Conservation (phyloP, 2,329 filamentous ascomycete genomes). For the Fusarium citri region DNA sequence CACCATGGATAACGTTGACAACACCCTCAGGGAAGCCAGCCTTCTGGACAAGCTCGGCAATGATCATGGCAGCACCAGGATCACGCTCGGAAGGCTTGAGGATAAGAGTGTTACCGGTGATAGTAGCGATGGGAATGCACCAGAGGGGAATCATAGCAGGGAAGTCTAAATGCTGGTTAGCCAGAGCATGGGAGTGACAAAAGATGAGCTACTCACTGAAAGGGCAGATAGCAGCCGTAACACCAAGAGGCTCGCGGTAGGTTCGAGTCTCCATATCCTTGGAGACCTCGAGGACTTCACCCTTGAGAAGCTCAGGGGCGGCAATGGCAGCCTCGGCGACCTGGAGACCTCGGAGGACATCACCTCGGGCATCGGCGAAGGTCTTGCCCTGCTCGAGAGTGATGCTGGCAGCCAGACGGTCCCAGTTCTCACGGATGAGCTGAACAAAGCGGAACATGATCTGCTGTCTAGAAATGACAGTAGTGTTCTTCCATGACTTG, state of each 20-base stretch:
- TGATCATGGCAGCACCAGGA: constrained; percentile 85
- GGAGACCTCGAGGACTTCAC: constrained; percentile 84
- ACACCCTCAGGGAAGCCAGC: constrained; percentile 86
- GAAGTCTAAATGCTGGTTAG: constrained; percentile 71
- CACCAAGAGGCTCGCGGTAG: constrained; percentile 84
- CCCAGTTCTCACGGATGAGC: constrained; percentile 86
- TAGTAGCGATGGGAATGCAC: constrained; percentile 86
- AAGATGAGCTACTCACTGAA: constrained; percentile 72
- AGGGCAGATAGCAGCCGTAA: constrained; percentile 86
- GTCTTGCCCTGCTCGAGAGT: constrained; percentile 92
- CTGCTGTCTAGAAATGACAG: constrained; percentile 79
- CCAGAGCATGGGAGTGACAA: not conserved
- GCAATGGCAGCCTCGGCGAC: constrained; percentile 86
- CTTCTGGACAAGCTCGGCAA: constrained; percentile 82
- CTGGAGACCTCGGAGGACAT: constrained; percentile 84
- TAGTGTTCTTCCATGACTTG: constrained; percentile 77
- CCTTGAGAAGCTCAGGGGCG: constrained; percentile 84
- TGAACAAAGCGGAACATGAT: constrained; percentile 89
- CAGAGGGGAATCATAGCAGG: constrained; percentile 94
- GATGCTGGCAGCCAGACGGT: constrained; percentile 84
- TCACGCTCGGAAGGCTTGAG: constrained; percentile 90
- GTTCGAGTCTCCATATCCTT: constrained; percentile 91
- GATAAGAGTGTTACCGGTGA: constrained; percentile 85
- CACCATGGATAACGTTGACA: constrained; percentile 84
- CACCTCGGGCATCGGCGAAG: constrained; percentile 82